These are phyloP conservation scores for Rhexocercosporidium sp. DNA, from an alignment of 2,329 filamentous ascomycete species.

Conservation along the genomic window DNA sequence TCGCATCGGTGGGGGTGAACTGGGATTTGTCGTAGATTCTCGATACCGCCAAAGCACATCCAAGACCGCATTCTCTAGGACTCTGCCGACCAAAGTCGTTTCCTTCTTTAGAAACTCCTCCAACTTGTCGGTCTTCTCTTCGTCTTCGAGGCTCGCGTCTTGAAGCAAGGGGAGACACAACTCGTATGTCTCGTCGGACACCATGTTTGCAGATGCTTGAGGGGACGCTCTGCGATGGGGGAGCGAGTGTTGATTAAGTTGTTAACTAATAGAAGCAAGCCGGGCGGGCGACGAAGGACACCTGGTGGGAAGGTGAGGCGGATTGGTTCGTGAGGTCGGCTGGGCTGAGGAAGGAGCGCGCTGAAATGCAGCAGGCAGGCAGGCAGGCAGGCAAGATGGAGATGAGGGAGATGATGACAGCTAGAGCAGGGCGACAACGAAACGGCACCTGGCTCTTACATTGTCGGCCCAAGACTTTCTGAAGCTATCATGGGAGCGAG, in stretches of 20 bases:
- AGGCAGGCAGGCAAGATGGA: conserved; percentile 18
- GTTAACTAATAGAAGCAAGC: conserved; percentile 9
- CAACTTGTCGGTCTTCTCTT: conserved; percentile 92
- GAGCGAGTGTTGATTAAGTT: conserved; percentile 9
- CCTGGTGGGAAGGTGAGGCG: conserved; percentile 11
- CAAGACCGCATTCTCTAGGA: conserved; percentile 87
- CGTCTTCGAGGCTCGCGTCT: conserved; percentile 82
- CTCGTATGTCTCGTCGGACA: conserved; percentile 91
- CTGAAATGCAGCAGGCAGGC: conserved; percentile 33
- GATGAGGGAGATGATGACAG: not conserved
- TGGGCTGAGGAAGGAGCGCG: conserved; percentile 33
- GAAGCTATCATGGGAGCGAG: conserved; percentile 16
- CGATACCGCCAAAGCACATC: conserved; percentile 89
- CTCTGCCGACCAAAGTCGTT: conserved; percentile 74
- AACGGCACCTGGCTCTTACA: conserved; percentile 39
- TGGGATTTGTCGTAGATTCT: conserved; percentile 65
- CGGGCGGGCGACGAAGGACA: conserved; percentile 22
- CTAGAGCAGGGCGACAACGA: conserved; percentile 29
- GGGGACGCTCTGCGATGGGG: not conserved
- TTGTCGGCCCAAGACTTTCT: conserved; percentile 26
- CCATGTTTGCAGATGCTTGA: conserved; percentile 60
- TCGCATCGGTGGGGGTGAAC: conserved; percentile 83
- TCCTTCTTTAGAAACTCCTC: conserved; percentile 84
- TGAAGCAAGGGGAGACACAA: conserved; percentile 88
- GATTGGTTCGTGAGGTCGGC: conserved; percentile 19